Base-by-base conservation (phyloP, 2,329 filamentous ascomycete genomes). In the Diplodia intermedia region DNA sequence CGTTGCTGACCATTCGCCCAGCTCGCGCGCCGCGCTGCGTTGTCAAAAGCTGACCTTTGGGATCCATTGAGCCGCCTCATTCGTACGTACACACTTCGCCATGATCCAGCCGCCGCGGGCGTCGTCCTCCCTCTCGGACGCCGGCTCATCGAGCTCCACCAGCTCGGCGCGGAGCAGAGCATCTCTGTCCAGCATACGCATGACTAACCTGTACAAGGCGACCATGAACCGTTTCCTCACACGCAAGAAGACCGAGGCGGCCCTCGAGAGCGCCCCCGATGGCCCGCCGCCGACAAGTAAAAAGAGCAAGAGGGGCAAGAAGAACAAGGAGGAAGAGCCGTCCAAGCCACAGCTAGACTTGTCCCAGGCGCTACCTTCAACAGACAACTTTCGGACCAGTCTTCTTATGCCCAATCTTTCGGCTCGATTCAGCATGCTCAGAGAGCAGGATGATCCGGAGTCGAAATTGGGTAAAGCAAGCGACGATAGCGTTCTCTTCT, bases 361-460 rank as follows among this genome's bases (percentile, higher is more conserved):
- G 14, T 79, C 88, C 2, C 83, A 83, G 14, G 94, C 89, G 0
- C 83, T 99, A 2, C 95, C 95, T 1, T 85, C 93, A 0, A 89
- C 83, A 56, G 93, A 98, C 79, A 90, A 98, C 75, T 98, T 99
- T 79, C 89, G 95, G 68, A 99, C 95, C 3, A 98, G 95, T 83
- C 82, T 99, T 69, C 84, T 99, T 70, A 97, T 99, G 94, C 94
- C 93, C 0, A 94, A 94, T 52, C 85, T 99, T 4, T 98, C 94
- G 0, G 93, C 94, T 14, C 89, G 95, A 7, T 99, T 99, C 79
- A 98, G 94, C 73, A 98, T 98, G 94, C 83, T 98, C 38, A 86
- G 93, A 74, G 94, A 97, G 79, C 94, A 97, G 78, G 94, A 97
- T 77, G 93, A 97, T 74, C 94, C 94, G 1, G 90, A 84, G 70